phyloP scores from a whole-genome alignment of 164 flowering plant genomes.

The Annona squamosa region DNA sequence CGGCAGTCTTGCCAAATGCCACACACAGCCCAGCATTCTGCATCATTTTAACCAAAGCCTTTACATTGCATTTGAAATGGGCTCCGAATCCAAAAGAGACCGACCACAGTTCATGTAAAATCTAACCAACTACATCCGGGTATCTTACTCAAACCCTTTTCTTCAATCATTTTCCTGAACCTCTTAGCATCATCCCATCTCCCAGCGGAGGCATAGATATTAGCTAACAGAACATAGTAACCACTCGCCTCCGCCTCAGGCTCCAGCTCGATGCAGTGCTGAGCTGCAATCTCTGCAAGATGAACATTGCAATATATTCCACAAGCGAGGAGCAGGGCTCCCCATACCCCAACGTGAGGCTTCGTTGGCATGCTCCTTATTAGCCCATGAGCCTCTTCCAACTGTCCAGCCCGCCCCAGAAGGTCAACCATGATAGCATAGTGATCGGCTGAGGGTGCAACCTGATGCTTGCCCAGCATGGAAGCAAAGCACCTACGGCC shows the following conservation, averaged over 20 bases:
- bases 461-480: conserved; percentile 23
- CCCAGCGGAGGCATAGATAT: conserved; percentile 37
- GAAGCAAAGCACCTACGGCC: conserved; percentile 29
- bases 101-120: neutral
- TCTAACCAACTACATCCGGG: conserved; percentile 42
- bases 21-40: too few relatives aligned
- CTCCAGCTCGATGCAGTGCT: conserved; percentile 31
- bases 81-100: neutral
- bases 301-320: conserved; percentile 33
- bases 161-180: conserved; percentile 24
- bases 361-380: conserved; percentile 38
- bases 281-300: conserved; percentile 39
- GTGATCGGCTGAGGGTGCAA: conserved; percentile 35
- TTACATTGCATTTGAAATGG: neutral
- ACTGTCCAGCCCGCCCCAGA: conserved; percentile 35
- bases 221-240: conserved; percentile 29
- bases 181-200: conserved; percentile 43
- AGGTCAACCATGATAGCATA: conserved; percentile 47
- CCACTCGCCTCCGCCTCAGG: conserved; percentile 28
- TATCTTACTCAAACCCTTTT: conserved; percentile 22
- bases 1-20: too few relatives aligned
- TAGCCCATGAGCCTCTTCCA: conserved; percentile 31
- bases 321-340: conserved; percentile 46
- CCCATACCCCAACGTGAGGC: conserved; percentile 47
- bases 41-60: too few relatives aligned